Percentiles rank a stretch among this genome's conserved stretches.
Evolutionary conservation across 495 filamentous ascomycete species (phyloP).

Genomic region (Hyaloscypha hepaticicola): DNA sequence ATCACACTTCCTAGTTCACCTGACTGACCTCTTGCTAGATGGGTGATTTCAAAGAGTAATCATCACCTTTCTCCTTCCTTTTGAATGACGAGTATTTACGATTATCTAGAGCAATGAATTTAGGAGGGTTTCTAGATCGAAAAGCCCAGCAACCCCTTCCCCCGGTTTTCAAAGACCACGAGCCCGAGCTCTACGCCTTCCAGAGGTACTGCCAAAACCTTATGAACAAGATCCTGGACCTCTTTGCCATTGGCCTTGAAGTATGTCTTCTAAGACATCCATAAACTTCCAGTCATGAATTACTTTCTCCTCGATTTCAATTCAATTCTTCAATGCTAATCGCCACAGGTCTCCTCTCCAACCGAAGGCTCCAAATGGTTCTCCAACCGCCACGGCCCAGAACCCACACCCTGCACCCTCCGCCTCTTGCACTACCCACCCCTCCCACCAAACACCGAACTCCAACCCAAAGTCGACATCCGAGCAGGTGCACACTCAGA

Average conservation of each 20-base stretch:
- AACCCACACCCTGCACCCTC: slow-evolving; percentile 70
- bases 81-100: not conserved
- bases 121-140: slow-evolving; percentile 70
- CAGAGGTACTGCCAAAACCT: slow-evolving; percentile 67
- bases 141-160: slow-evolving; percentile 83
- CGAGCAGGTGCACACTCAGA: slow-evolving; percentile 86
- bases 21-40: slow-evolving; percentile 45
- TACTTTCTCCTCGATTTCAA: no score
- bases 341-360: slow-evolving; percentile 37
- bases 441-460: slow-evolving; percentile 40
- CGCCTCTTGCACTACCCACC: slow-evolving; percentile 81
- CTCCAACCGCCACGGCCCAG: slow-evolving; percentile 59
- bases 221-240: slow-evolving; percentile 66
- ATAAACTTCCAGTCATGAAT: not conserved
- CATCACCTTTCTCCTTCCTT: not conserved
- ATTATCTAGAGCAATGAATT: slow-evolving; percentile 76
- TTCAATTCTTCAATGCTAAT: not conserved
- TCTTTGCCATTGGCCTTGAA: slow-evolving; percentile 74
- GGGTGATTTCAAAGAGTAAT: slow-evolving; percentile 91
- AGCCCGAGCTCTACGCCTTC: slow-evolving; percentile 64
- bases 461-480: slow-evolving; percentile 53
- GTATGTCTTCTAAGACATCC: no score
- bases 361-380: slow-evolving; percentile 66
- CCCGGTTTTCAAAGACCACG: slow-evolving; percentile 54
- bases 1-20: not conserved